Conservation (phyloP, 108 stramenopile genomes). For the Skeletonema tropicum region DNA sequence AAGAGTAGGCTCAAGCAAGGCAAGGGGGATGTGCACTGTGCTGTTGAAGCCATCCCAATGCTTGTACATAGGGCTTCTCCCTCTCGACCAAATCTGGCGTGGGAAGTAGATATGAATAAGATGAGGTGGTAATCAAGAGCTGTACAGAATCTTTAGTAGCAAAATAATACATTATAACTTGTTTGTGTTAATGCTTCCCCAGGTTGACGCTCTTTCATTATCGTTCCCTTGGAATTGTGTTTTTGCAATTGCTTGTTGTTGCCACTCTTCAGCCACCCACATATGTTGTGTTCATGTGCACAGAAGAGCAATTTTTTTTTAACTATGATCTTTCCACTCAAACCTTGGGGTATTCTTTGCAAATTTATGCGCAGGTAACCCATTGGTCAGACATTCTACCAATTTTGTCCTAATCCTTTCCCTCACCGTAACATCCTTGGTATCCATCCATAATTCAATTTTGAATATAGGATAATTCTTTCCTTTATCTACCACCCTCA, state of each 20-base stretch:
- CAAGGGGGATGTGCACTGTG: too few relatives aligned
- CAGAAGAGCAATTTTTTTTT: constrained; percentile 4
- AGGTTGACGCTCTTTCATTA: too few relatives aligned
- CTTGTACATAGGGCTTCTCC: neutral
- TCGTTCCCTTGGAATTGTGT: neutral
- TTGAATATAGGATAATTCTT: constrained; percentile 75
- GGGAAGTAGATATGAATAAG: too few relatives aligned
- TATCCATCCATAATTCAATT: constrained; percentile 89
- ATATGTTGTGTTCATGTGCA: neutral
- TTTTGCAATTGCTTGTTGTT: neutral
- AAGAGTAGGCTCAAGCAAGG: too few relatives aligned
- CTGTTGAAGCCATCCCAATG: too few relatives aligned
- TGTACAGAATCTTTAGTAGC: too few relatives aligned
- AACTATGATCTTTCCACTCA: constrained; percentile 87
- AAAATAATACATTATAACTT: too few relatives aligned
- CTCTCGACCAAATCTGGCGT: too few relatives aligned
- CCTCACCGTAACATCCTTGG: constrained; percentile 62
- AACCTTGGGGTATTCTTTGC: constrained; percentile 76
- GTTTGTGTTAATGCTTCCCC: too few relatives aligned
- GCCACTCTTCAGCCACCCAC: constrained; percentile 4
- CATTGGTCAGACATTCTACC: constrained; percentile 69
- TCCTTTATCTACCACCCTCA: constrained; percentile 90
- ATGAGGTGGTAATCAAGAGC: too few relatives aligned
- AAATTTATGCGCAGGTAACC: constrained; percentile 48
- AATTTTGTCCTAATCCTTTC: constrained; percentile 64